Base-by-base conservation (phyloP, 768 basidiomycete species). In the Mycena sanguinolenta region DNA sequence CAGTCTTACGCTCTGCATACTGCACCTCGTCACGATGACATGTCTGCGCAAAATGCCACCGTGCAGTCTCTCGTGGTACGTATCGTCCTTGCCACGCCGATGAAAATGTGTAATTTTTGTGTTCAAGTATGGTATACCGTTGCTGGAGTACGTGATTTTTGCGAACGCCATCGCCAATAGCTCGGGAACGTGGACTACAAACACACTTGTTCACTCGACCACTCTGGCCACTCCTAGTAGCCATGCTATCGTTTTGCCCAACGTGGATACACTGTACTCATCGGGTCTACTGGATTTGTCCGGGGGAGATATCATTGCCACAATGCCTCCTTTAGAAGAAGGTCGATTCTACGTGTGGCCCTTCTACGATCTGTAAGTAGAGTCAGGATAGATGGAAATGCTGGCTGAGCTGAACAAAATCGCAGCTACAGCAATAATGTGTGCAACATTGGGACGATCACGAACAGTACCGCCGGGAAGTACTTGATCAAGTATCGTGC, bases 191-290 rank as follows among this genome's bases (percentile, higher is more conserved):
- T 69, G 42, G 61, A 38, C 28, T 0, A 64, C 57, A 7, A 70
- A 70, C 34, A 3, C 62, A 3, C n/a, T 70, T 16, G 0, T 4
- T 9, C 63, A 64, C 23, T 46, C 23, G 34, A 59, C 13, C 16
- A 42, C 46, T 42, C n/a, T 39, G 8, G 57, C 59, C 3, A 70
- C 65, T 42, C 16, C 67, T 14, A 57, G 58, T 21, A 39, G n/a
- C 55, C 65, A 57, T 23, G 30, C 27, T 25, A 27, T 71, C 27
- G 53, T 71, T 17, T 32, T 66, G 3, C 65, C 54, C 28, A 71
- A 71, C 55, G 64, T 66, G 14, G 70, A 71, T 25, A 71, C 70
- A 3, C 42, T 71, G 21, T 71, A 71, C 64, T 65, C 64, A 3
- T 55, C 25, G 13, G 65, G 19, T 14, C 0, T 62, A 1, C 19